Base-by-base conservation (phyloP, 2,329 filamentous ascomycete species). In the Penicillium sp. region DNA sequence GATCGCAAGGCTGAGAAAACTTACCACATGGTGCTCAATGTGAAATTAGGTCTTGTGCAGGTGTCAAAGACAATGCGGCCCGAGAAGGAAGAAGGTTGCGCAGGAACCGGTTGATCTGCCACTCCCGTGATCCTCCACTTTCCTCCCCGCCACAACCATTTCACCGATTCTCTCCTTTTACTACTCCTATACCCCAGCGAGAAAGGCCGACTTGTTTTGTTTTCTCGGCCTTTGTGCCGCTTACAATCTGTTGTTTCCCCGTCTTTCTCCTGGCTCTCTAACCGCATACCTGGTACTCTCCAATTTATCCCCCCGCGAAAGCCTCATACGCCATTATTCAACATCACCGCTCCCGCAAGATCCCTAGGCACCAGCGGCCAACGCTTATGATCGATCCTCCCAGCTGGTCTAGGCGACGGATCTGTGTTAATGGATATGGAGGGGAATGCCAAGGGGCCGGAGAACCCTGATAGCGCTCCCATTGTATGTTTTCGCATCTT, bases 401-500 rank as follows among this genome's bases (percentile, higher is more conserved):
- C 52, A 39, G 48, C 49, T 58, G 53, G 55, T 58, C 35, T 61
- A 60, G 60, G 65, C 63, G 69, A 64, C 60, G 60, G 61, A 64
- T 65, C 47, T 58, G 57, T 59, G 53, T 62, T 66, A 55, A 64
- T 68, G 67, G 69, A 59, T 60, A 77, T 77, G 75, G 72, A 75
- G 62, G 68, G 66, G 64, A 70, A 63, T 58, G 66, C 62, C 55
- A 68, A 65, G 62, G 63, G 67, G 51, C 70, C 65, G 59, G 71
- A 75, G 52, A 65, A 69, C 59, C 69, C 68, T 39, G 74, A 76
- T 56, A 70, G 71, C 61, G 69, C 69, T 54, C 68, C 74, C 37
- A 73, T 75, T 67, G 73, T 75, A 72, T 60, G 70, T 55, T 59
- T 58, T 59, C 59, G 47, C 59, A 59, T 52, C 58, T 16, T 26